A percentile compares a stretch with the other conserved stretches of the same genome.
These are phyloP conservation scores for Neurospora sp. DNA, from an alignment of 495 filamentous ascomycete genomes.

Conservation along the genomic window DNA sequence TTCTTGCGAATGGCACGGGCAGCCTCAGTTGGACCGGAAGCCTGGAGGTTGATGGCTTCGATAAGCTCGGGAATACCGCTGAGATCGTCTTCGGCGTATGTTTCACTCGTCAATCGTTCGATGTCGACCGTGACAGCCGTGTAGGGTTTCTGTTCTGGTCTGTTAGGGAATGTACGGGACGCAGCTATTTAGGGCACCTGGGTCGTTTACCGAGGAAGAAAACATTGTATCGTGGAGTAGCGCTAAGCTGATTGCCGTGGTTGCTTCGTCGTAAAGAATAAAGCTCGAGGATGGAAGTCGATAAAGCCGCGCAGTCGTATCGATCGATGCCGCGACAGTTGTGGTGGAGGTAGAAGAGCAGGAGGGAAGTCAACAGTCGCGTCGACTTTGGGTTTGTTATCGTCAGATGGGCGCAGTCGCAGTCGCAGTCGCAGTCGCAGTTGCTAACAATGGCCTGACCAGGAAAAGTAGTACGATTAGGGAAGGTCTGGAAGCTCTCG, in stretches of 20 bases:
- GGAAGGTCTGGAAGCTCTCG: neutral
- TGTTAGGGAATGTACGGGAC: neutral
- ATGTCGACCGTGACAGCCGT: constrained; percentile 91
- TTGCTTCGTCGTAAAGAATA: neutral
- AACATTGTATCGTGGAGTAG: neutral
- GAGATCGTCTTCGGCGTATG: constrained; percentile 82
- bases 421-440: neutral
- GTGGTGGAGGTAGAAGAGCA: neutral
- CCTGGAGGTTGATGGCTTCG: constrained; percentile 85
- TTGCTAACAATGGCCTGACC: neutral
- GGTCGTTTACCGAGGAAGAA: neutral
- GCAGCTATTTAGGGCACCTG: neutral
- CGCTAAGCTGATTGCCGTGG: neutral
- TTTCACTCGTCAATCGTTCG: constrained; percentile 80
- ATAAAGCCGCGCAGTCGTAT: neutral
- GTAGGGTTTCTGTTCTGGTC: constrained; percentile 75
- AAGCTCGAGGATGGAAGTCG: neutral
- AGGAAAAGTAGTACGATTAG: neutral
- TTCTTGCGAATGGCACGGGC: constrained; percentile 94
- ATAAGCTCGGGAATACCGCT: constrained; percentile 89
- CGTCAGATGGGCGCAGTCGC: neutral
- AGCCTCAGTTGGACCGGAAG: constrained; percentile 79
- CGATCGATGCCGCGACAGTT: neutral
- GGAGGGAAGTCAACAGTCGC: neutral
- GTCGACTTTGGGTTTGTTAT: neutral